A percentile compares a stretch with the other conserved stretches of the same genome.
phyloP scores from a whole-genome alignment of 352 stramenopile genomes.

The Phytophthora constricta region DNA sequence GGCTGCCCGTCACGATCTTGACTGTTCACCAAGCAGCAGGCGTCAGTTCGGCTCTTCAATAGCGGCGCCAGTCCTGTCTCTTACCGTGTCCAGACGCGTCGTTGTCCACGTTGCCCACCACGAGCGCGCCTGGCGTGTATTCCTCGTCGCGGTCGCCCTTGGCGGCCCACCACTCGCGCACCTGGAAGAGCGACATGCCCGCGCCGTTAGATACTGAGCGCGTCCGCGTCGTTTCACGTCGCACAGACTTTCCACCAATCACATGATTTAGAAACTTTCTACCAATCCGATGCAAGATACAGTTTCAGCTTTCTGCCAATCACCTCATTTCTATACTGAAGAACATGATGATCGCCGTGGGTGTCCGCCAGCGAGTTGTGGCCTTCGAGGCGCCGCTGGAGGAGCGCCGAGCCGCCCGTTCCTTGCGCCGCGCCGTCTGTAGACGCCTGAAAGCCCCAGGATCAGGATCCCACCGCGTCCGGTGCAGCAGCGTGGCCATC shows the following conservation, averaged over 20 bases:
- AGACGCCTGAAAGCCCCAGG: background rate
- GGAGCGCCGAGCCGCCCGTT: slow-evolving; percentile 32
- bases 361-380: slow-evolving; percentile 41
- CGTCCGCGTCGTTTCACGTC: slow-evolving; percentile 43
- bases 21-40: slow-evolving; percentile 30
- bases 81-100: slow-evolving; percentile 61
- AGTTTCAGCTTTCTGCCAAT: slow-evolving; percentile 25
- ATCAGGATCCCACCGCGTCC: background rate
- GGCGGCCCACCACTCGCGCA: slow-evolving; percentile 88
- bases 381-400: slow-evolving; percentile 54
- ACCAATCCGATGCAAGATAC: slow-evolving; percentile 9
- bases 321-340: slow-evolving; percentile 20
- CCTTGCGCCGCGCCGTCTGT: slow-evolving; percentile 20
- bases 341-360: slow-evolving; percentile 40
- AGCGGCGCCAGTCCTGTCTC: background rate
- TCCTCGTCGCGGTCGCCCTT: slow-evolving; percentile 81
- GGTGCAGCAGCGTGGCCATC: slow-evolving; percentile 40
- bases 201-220: slow-evolving; percentile 13
- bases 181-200: slow-evolving; percentile 91
- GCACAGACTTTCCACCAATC: background rate
- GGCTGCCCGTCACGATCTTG: slow-evolving; percentile 91
- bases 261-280: no score
- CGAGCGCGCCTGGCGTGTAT: slow-evolving; percentile 77
- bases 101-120: slow-evolving; percentile 90
- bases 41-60: background rate